Base-by-base conservation (phyloP, 140 eudicot species). In the Cichorium intybus region DNA sequence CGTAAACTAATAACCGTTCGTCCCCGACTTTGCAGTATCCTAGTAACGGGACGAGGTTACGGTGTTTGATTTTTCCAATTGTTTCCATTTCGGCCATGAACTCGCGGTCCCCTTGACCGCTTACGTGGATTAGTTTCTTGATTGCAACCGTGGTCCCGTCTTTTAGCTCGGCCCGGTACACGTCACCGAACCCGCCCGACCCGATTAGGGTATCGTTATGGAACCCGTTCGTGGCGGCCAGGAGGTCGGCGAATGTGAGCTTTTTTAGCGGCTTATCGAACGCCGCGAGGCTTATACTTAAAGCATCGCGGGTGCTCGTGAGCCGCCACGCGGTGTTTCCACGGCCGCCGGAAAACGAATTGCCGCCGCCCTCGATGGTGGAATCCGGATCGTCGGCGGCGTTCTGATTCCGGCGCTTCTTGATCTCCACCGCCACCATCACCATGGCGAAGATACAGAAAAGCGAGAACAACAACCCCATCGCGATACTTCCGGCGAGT, bases 31-130 rank as follows among this genome's bases (percentile, higher is more conserved):
- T n/a, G n/a, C n/a, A n/a, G n/a, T n/a, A n/a, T n/a, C n/a, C n/a
- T n/a, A n/a, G 51, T 10, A 88, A 79, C 3, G 96, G 94, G 2
- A 88, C 96, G 5, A 88, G 89, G 64, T 88, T 88, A 6, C 89
- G 62, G 62, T 88, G 94, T 76, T 88, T 88, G 68, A 88, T 76
- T 78, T 82, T 88, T 43, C 96, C 96, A 5, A 88, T 88, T 23
- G 96, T 88, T 52, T 88, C 96, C 96, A 88, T 88, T 65, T 88
- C 96, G 3, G 96, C 96, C 2, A 81, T 85, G 85, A 88, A 88
- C 54, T 88, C 96, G 6, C 89, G 64, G 31, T 88, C 96, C 0
- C 96, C 96, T 56, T 88, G 96, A 0, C 96, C 96, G 47, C 96
- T 88, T 4, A 88, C 80, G n/a, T 85, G 94, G 5, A 84, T 82